Percentiles rank a stretch among this genome's conserved stretches.
Evolutionary conservation across 805 yeast species (phyloP).

Genomic region (Ogataea parapolymorpha): DNA sequence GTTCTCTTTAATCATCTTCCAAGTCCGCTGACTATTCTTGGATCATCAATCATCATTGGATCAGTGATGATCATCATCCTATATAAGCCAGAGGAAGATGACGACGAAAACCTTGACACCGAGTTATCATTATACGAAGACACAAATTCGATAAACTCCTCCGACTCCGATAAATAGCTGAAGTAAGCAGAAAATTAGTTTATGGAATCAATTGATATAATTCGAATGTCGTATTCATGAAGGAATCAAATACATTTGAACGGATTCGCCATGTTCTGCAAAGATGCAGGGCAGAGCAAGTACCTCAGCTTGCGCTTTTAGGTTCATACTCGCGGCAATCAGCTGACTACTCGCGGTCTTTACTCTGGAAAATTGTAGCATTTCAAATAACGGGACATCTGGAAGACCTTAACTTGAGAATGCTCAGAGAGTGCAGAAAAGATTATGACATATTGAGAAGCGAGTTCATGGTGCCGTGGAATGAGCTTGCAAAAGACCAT

Average conservation of each 20-base stretch:
- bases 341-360: conserved; percentile 21
- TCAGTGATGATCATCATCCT: conserved; percentile 61
- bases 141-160: not conserved
- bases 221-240: conserved; percentile 1
- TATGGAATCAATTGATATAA: not conserved
- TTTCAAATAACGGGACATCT: conserved; percentile 10
- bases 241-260: conserved; percentile 2
- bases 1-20: conserved; percentile 73
- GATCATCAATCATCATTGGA: conserved; percentile 63
- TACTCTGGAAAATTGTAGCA: conserved; percentile 25
- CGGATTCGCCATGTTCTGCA: conserved; percentile 6
- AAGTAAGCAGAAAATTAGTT: conserved; percentile 1
- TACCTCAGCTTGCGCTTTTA: conserved; percentile 4
- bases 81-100: conserved; percentile 38
- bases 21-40: conserved; percentile 61
- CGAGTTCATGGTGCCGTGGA: conserved; percentile 35
- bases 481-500: conserved; percentile 26
- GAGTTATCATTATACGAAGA: conserved; percentile 1
- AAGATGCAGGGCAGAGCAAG: conserved; percentile 3
- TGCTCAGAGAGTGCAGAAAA: conserved; percentile 17
- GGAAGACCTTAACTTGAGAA: conserved; percentile 16
- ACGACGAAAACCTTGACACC: not conserved
- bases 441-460: conserved; percentile 20
- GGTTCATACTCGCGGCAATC: conserved; percentile 8
- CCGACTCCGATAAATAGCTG: conserved; percentile 5